Evolutionary conservation across 768 basidiomycete genomes (phyloP), one percentile per base, ranked within the genome.

Genomic region (Boletus sp.): DNA sequence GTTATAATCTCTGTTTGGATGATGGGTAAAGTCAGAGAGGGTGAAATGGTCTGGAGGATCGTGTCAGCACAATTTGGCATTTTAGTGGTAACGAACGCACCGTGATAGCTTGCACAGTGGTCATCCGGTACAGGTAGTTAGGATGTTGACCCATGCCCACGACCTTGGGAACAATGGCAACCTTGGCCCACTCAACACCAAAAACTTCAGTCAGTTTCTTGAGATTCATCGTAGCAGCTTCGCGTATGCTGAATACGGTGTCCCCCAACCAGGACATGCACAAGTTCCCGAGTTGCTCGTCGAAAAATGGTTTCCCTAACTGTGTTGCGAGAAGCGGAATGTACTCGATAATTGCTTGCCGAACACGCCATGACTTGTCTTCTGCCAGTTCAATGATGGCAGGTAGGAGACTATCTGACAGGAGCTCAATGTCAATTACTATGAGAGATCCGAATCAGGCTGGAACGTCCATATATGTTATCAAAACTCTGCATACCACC

Each of bases 261-360:
- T 99, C 97, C 8, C 95, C 95, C 58, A 99, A 73, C 97, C 97
- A 99, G 8, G 91, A 92, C 95, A 99, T 97, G 79, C 97, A 99
- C 29, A 99, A 78, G 65, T 90, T 93, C 27, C 90, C 92, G 41
- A 99, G 83, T 70, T 96, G 93, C 65, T 98, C 97, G 71, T 99
- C 95, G 70, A 99, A 99, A 76, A 98, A 98, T 27, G 87, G 79
- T 64, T 92, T 92, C 50, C 97, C 97, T 53, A 99, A 82, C 70
- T 99, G 97, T n/a, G 88, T 94, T 40, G 97, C 95, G 43, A 99
- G 87, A 21, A 98, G 83, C n/a, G 97, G 97, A 63, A 99, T 90
- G 75, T 99, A 98, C 73, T 98, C 97, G 73, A 99, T 99, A 76
- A 99, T 98, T 8, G 97, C 97, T 73, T 99, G 97, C 62, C 97